A percentile compares a stretch with the other conserved stretches of the same genome.
phyloP scores from a whole-genome alignment of 2,329 filamentous ascomycete genomes.

The Fusarium staphyleae region DNA sequence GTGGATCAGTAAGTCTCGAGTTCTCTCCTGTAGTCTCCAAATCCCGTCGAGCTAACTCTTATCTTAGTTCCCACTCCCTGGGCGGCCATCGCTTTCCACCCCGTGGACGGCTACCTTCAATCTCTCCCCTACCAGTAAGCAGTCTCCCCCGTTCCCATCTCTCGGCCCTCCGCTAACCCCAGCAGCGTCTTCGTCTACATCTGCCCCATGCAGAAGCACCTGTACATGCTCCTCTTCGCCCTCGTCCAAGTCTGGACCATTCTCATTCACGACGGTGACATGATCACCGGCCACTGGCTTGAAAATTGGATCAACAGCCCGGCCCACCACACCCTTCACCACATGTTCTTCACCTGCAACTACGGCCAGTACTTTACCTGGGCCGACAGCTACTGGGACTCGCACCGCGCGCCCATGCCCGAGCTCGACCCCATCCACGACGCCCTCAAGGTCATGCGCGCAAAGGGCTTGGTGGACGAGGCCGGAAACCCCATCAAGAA shows the following conservation, averaged over 20 bases:
- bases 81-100: slow-evolving; percentile 57
- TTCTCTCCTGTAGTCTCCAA: not conserved
- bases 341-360: slow-evolving; percentile 59
- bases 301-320: slow-evolving; percentile 57
- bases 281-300: slow-evolving; percentile 55
- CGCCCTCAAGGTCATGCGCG: slow-evolving; percentile 53
- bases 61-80: slow-evolving; percentile 53
- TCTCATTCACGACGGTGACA: slow-evolving; percentile 58
- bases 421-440: slow-evolving; percentile 55
- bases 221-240: slow-evolving; percentile 54
- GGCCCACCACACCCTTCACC: slow-evolving; percentile 57
- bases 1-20: slow-evolving; percentile 51
- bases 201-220: slow-evolving; percentile 55
- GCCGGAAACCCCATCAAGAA: slow-evolving; percentile 50
- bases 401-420: slow-evolving; percentile 53
- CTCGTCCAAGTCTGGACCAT: slow-evolving; percentile 58
- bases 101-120: slow-evolving; percentile 55
- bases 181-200: slow-evolving; percentile 52
- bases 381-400: slow-evolving; percentile 54
- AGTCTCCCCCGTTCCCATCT: not conserved
- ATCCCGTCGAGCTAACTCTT: slow-evolving; percentile 4
- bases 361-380: slow-evolving; percentile 59
- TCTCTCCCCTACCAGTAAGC: slow-evolving; percentile 56
- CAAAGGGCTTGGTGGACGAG: slow-evolving; percentile 54
- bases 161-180: slow-evolving; percentile 9